phyloP scores from a whole-genome alignment of 2,329 filamentous ascomycete genomes.

The Cladosporium sp. region DNA sequence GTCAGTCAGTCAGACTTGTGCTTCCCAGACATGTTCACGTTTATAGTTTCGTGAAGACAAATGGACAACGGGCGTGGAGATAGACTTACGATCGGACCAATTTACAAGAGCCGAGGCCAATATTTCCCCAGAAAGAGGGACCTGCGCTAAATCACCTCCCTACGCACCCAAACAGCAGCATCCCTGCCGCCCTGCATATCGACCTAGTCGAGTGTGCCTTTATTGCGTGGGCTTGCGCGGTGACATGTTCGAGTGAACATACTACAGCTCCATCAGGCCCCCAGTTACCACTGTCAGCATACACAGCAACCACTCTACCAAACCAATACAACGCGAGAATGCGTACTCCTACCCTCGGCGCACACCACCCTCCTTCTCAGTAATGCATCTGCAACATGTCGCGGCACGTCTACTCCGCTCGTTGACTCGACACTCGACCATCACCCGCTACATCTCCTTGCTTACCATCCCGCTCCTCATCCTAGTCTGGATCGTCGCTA shows the following conservation, averaged over 20 bases:
- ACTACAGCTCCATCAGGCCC: background rate
- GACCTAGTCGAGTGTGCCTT: background rate
- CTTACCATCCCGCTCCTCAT: conserved; percentile 52
- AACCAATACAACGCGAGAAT: conserved; percentile 5
- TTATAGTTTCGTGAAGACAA: background rate
- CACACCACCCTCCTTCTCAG: conserved; percentile 8
- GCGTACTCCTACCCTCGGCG: background rate
- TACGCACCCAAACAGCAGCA: background rate
- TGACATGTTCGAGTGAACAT: background rate
- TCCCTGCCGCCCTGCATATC: conserved; percentile 9
- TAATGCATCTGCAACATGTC: conserved; percentile 21
- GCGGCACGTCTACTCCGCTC: conserved; percentile 12
- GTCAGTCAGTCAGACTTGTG: background rate
- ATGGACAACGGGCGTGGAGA: background rate
- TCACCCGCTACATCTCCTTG: conserved; percentile 15
- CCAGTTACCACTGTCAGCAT: background rate
- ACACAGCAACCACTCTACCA: background rate
- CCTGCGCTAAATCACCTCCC: conserved; percentile 1
- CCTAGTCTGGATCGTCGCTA: conserved; percentile 68
- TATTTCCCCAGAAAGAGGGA: conserved; percentile 5
- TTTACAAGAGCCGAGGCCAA: background rate
- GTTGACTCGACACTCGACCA: conserved; percentile 15
- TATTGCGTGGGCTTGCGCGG: conserved; percentile 1
- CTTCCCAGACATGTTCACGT: background rate
- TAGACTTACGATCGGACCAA: background rate